Base-by-base conservation (phyloP, 352 stramenopile genomes). In the Pythium scleroteichum region DNA sequence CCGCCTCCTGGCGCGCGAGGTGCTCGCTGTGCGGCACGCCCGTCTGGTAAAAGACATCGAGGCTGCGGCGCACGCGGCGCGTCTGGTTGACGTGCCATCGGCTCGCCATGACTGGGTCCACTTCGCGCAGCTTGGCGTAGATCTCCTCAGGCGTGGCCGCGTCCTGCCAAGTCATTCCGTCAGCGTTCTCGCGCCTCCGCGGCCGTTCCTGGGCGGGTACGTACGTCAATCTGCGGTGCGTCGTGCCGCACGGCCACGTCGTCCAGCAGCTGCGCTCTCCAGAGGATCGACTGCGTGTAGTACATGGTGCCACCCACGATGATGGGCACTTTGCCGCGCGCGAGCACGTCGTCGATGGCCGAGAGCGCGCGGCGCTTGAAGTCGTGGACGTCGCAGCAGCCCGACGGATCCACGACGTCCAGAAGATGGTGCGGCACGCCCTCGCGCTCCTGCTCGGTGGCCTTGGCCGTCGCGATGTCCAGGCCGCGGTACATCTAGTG, bases 301-400 rank as follows among this genome's bases (percentile, higher is more conserved):
- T 97, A 97, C 78, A 97, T 93, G 32, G 90, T 97, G 45, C 90
- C 90, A 24, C 90, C 90, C 10, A 97, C 90, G n/a, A 97, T 72
- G 44, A 97, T 93, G 3, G 90, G 90, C 33, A 97, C 72, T 55
- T 96, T 97, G 41, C 88, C 89, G n/a, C 86, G 72, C 40, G 72
- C 72, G 48, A 91, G 60, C 13, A 97, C 88, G 40, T 96, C 86
- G 19, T 96, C 78, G 50, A 97, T 97, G 53, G 76, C 71, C 13
- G 64, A 42, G 56, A 94, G 59, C 27, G 90, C 90, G 33, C 79
- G 53, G 7, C 79, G 64, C 66, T 95, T 91, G 68, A 90, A 97
- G n/a, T 88, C 72, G 27, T 89, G 58, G 48, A 96, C 88, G 29
- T 94, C 87, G 61, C 78, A 94, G 38, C 82, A 71, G 19, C 75